These are phyloP conservation scores for Tylopilus plumbeoviolaceoides DNA, from an alignment of 768 basidiomycete genomes.

Conservation along the genomic window DNA sequence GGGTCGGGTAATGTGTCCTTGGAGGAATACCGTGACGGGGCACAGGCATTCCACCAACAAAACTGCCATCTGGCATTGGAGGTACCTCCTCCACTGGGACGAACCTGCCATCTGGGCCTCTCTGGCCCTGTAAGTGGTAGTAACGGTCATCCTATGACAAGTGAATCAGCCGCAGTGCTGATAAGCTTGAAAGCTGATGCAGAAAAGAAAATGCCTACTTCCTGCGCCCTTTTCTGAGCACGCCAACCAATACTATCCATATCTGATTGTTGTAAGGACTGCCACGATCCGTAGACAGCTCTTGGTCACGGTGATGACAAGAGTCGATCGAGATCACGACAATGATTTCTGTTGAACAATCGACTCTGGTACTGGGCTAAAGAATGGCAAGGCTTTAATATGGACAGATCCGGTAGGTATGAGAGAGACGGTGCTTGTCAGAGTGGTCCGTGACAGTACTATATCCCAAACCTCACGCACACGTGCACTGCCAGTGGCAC, in stretches of 20 bases:
- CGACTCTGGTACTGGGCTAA: neutral
- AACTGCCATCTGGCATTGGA: conserved; percentile 55
- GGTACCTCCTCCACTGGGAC: conserved; percentile 52
- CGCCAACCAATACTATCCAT: conserved; percentile 84
- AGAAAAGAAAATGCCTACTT: conserved; percentile 33
- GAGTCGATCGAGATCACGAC: neutral
- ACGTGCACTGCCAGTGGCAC: too few species aligned
- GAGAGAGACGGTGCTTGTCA: too few species aligned
- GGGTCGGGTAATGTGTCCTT: conserved; percentile 29
- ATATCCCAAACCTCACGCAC: too few species aligned
- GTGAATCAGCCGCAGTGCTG: neutral
- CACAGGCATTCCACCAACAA: conserved; percentile 53
- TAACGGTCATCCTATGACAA: conserved; percentile 29
- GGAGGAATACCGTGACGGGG: conserved; percentile 36
- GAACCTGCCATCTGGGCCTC: conserved; percentile 48
- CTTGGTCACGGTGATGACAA: neutral
- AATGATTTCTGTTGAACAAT: neutral
- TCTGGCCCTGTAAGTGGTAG: conserved; percentile 26
- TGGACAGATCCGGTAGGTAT: neutral
- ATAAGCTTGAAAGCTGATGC: neutral
- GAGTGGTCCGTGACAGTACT: too few species aligned
- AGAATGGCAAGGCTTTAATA: neutral
- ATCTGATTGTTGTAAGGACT: neutral
- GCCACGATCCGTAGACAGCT: neutral
- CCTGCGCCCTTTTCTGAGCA: conserved; percentile 58